Base-by-base conservation (phyloP, 805 yeast genomes). In the Ogataea thermomethanolica region DNA sequence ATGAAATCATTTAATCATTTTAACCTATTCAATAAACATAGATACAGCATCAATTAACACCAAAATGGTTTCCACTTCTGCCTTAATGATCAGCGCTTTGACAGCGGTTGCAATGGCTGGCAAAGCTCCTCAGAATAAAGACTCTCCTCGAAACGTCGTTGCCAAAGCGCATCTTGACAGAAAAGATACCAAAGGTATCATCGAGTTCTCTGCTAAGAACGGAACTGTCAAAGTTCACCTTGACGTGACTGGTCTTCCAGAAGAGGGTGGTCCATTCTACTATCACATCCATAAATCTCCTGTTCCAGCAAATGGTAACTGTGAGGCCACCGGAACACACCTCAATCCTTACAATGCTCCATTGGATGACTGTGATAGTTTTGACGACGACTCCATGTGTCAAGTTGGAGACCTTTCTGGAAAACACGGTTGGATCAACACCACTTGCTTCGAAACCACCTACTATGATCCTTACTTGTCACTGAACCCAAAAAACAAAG, bases 351-450 rank as follows among this genome's bases (percentile, higher is more conserved):
- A 72, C 55, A 56, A 65, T 39, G 81, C 86, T 6, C 61, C 73
- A 8, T 60, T 68, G 14, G 69, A 67, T 35, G 51, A 48, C 8
- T 81, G 87, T 59, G 80, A 73, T 38, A 49, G 59, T 21, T 66
- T 67, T 41, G 66, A 65, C 12, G 67, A 72, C 50, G 82, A 82
- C 59, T 59, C 79, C 7, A 65, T 58, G 25, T 83, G 88, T 58
- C 79, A 79, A 60, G 76, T 82, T 29, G 91, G 91, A 43, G 90
- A 83, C 55, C 74, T 83, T 51, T 75, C 85, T 25, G 91, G 91
- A 31, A 83, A 82, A 58, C 89, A 83, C 61, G 91, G 91, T 9
- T 73, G 65, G 64, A 79, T 84, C 54, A 73, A 81, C 55, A 71
- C 85, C 14, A 81, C 86, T 9, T 81, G 87, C 56, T 80, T 76